Percentiles rank a stretch among this genome's conserved stretches.
phyloP scores from a whole-genome alignment of 768 basidiomycete genomes.

The Serendipita vermifera region DNA sequence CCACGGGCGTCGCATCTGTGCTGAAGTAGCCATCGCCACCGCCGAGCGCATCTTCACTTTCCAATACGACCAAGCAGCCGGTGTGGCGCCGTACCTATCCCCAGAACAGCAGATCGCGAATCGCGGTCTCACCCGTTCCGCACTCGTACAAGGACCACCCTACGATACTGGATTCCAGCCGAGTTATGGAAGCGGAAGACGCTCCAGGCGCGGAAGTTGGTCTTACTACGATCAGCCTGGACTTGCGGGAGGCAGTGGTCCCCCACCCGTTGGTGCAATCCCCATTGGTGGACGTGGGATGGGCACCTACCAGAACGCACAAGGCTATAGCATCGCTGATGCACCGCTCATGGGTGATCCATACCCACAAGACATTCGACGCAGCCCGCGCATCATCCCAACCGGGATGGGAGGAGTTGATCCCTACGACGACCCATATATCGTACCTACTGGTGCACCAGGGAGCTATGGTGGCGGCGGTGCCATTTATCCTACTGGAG shows the following conservation, averaged over 20 bases:
- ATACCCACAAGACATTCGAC: not conserved
- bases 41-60: conserved; percentile 42
- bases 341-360: not conserved
- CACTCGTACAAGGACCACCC: not conserved
- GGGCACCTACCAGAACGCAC: not conserved
- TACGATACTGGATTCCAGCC: not conserved
- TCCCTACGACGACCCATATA: not conserved
- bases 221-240: not conserved
- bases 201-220: not conserved
- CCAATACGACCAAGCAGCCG: not conserved
- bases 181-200: not conserved
- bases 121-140: not conserved
- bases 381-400: not conserved
- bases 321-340: not conserved
- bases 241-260: not conserved
- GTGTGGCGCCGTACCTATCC: not conserved
- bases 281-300: not conserved
- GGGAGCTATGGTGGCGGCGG: not conserved
- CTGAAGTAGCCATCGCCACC: conserved; percentile 56
- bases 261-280: not conserved
- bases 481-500: not conserved
- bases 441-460: not conserved
- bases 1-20: conserved; percentile 37
- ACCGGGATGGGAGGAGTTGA: not conserved
- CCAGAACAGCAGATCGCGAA: conserved; percentile 2